Evolutionary conservation across 176 grass and related monocot species (phyloP), one percentile per base, ranked within the genome.

Genomic region (Cenchrus americanus): DNA sequence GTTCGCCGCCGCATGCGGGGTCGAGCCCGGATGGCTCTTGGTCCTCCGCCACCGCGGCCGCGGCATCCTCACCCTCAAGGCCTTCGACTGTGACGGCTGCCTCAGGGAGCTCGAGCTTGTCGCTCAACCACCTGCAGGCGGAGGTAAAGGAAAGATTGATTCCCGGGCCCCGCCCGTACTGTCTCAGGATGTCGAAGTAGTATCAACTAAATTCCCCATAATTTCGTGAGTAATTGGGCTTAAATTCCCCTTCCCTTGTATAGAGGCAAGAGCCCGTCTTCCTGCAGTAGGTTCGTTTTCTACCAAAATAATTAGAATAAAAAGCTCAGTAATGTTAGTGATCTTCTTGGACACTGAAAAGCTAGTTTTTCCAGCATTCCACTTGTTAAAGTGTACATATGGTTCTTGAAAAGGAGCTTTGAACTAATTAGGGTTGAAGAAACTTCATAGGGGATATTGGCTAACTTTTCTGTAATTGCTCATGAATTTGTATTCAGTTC

Each of bases 51-150:
- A 83, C 73, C 62, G 26, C 4, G 80, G 80, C 21, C 17, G 52
- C n/a, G 34, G 52, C n/a, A 21, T 88, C 44, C 73, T 83, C 64
- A 66, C 72, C 41, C 27, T 83, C 53, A 69, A 77, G 86, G 72
- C 19, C 8, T 88, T 88, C 53, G 62, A 83, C 63, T 0, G 6
- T 21, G 77, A 6, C 14, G 61, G 53, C 66, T 44, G 53, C 72
- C 12, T 88, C 21, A 43, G 24, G 40, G 84, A 58, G 59, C 30
- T 23, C 12, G 22, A 37, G 34, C 34, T 15, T 10, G 46, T 27
- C 43, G 53, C 27, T 40, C 4, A 51, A 51, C 3, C 68, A 2
- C 15, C 44, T 71, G 19, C n/a, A 8, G 43, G 0, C 3, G 51
- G 14, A 17, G 47, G 69, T 72, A 23, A 61, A 61, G 10, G 43